Evolutionary conservation across 2,329 filamentous ascomycete genomes (phyloP), one percentile per base, ranked within the genome.

Genomic region (Talaromyces piceae): DNA sequence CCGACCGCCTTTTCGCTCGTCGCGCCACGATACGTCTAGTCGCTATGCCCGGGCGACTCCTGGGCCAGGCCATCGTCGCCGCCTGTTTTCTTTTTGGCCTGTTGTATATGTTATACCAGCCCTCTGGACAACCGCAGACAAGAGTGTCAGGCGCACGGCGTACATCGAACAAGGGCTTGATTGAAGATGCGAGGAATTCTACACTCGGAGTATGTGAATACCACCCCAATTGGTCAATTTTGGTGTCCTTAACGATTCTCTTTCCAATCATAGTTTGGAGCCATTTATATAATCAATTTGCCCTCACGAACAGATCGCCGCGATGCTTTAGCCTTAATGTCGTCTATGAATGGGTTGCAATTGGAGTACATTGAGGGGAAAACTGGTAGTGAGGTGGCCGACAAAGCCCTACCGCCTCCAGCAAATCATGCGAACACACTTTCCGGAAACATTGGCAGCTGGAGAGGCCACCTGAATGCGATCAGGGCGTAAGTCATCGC

Each of bases 241-340:
- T 8, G 16, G 13, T 28, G 28, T 11, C 9, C 18, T 27, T 54
- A 25, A 51, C 52, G 18, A 13, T 16, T 3, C 9, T 30, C 27
- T 20, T 23, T n/a, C 18, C n/a, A n/a, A 26, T 13, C 41, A 26
- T 41, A 68, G 66, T 75, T 76, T 54, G 62, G 75, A 48, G 70
- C 72, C 44, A 63, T 77, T 25, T 74, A 75, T 50, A 70, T 73
- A 22, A 65, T 79, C 43, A 70, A 72, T 4, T 62, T 79, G 8
- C 71, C 73, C 4, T 67, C 72, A 37, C 67, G 77, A 28, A 72
- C 68, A 3, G 76, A 79, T 58, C 76, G 76, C 56, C 69, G 73
- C 46, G 77, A 79, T 65, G 71, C 69, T 3, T 61, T 79, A 16
- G 62, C 68, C 1, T 60, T 79, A 8, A 66, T 70, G 4, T 67